Conservation (phyloP, 2,329 filamentous ascomycete genomes). For the Stenocarpella maydis region DNA sequence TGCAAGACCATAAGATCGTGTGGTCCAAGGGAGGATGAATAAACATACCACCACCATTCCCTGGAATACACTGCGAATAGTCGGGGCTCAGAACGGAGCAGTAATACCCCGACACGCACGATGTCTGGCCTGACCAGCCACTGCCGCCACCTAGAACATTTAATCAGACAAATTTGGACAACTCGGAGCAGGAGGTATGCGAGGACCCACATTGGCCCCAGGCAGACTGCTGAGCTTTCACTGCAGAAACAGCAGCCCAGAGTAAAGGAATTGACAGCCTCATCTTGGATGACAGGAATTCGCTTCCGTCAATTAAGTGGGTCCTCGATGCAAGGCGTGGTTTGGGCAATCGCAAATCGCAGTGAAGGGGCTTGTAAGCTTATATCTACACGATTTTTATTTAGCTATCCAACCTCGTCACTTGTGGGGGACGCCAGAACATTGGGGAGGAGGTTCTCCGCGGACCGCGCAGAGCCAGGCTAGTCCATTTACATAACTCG, state of each 20-base stretch:
- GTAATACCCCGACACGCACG: not conserved
- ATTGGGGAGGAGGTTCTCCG: conserved; percentile 8
- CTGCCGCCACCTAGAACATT: not conserved
- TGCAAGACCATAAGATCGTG: not conserved
- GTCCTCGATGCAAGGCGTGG: no score
- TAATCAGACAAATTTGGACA: not conserved
- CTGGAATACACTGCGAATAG: conserved; percentile 6
- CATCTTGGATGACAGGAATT: not conserved
- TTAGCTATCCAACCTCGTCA: no score
- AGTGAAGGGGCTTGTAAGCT: not conserved
- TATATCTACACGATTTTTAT: not conserved
- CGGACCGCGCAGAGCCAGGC: not conserved
- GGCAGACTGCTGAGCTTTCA: not conserved
- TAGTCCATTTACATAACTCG: not conserved
- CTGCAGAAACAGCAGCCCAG: not conserved
- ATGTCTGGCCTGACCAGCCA: not conserved
- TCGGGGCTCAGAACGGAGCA: not conserved
- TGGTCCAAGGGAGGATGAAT: not conserved
- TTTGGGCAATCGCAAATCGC: not conserved
- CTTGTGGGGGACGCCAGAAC: not conserved
- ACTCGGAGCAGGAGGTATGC: not conserved
- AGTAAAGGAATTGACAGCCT: not conserved
- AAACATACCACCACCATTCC: not conserved
- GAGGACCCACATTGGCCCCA: not conserved
- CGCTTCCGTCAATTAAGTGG: not conserved